These are phyloP conservation scores for Phytophthora syringae DNA, from an alignment of 352 stramenopile genomes.

Conservation along the genomic window DNA sequence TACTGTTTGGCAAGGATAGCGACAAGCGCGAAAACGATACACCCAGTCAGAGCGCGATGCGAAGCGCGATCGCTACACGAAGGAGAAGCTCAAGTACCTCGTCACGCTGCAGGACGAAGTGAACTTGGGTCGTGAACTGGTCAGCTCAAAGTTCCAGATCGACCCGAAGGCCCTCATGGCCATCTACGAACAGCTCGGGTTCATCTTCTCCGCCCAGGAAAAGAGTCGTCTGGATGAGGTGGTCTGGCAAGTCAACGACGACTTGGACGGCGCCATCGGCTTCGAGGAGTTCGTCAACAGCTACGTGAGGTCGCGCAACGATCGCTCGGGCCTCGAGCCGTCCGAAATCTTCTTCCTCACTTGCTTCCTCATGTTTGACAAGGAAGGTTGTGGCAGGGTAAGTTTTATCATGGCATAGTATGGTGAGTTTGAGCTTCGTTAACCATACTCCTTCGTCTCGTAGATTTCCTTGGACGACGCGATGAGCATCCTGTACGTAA, in stretches of 20 bases:
- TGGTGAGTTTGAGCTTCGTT: not conserved
- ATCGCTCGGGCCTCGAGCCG: slow-evolving; percentile 73
- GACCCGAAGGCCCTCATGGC: slow-evolving; percentile 47
- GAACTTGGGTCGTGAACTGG: slow-evolving; percentile 59
- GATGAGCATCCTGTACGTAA: slow-evolving; percentile 75
- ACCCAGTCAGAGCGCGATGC: slow-evolving; percentile 41
- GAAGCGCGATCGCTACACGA: slow-evolving; percentile 47
- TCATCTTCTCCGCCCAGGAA: slow-evolving; percentile 31
- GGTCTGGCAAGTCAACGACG: slow-evolving; percentile 86
- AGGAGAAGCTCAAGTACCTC: slow-evolving; percentile 53
- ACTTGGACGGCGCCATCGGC: slow-evolving; percentile 71
- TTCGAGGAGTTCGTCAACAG: slow-evolving; percentile 82
- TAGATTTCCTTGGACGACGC: slow-evolving; percentile 80
- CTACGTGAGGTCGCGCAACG: slow-evolving; percentile 68
- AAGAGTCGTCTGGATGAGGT: slow-evolving; percentile 67
- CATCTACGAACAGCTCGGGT: slow-evolving; percentile 70
- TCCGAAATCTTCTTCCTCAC: slow-evolving; percentile 83
- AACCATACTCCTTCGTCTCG: not conserved
- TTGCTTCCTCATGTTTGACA: slow-evolving; percentile 88
- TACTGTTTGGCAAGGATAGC: slow-evolving; percentile 13
- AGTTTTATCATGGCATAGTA: no score
- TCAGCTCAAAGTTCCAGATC: slow-evolving; percentile 62
- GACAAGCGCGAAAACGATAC: slow-evolving; percentile 24
- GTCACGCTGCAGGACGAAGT: slow-evolving; percentile 64
- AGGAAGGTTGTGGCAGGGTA: slow-evolving; percentile 69